These are phyloP conservation scores for Erodium texanum DNA, from an alignment of 441 rosid genomes.

Conservation along the genomic window DNA sequence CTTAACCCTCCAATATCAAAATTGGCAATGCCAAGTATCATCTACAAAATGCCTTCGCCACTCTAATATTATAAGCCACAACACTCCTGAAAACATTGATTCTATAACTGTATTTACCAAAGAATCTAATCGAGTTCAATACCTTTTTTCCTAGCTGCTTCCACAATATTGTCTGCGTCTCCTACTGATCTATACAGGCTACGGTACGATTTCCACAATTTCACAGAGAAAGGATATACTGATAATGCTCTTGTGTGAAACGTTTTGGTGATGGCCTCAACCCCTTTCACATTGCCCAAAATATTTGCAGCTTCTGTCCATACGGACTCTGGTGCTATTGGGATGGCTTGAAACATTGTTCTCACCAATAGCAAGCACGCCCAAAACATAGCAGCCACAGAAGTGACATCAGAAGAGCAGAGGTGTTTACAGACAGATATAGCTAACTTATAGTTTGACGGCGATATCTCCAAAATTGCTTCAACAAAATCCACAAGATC, in stretches of 20 bases:
- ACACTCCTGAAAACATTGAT: slow-evolving; percentile 5
- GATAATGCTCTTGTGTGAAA: slow-evolving; percentile 58
- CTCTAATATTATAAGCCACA: background rate
- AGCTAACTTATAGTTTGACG: slow-evolving; percentile 57
- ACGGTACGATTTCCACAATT: slow-evolving; percentile 49
- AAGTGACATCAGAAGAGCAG: slow-evolving; percentile 17
- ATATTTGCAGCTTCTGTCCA: slow-evolving; percentile 71
- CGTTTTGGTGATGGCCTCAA: slow-evolving; percentile 34
- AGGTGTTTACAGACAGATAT: slow-evolving; percentile 46
- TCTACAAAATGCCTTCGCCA: slow-evolving; percentile 2
- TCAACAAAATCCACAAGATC: slow-evolving; percentile 82
- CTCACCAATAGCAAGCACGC: slow-evolving; percentile 47
- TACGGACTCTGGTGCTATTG: slow-evolving; percentile 65
- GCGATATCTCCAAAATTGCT: slow-evolving; percentile 51
- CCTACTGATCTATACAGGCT: slow-evolving; percentile 25
- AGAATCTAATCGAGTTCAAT: slow-evolving; percentile 33
- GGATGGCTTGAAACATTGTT: slow-evolving; percentile 55
- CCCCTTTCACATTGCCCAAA: slow-evolving; percentile 32
- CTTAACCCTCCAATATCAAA: slow-evolving; percentile 8
- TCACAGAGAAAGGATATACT: slow-evolving; percentile 59
- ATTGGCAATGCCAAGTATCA: slow-evolving; percentile 10
- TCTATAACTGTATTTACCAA: slow-evolving; percentile 13
- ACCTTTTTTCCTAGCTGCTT: slow-evolving; percentile 58
- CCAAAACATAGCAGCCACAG: slow-evolving; percentile 58
- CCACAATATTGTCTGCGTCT: slow-evolving; percentile 24